Base-by-base conservation (phyloP, 495 filamentous ascomycete species). In the Lasiosphaeria ovina region DNA sequence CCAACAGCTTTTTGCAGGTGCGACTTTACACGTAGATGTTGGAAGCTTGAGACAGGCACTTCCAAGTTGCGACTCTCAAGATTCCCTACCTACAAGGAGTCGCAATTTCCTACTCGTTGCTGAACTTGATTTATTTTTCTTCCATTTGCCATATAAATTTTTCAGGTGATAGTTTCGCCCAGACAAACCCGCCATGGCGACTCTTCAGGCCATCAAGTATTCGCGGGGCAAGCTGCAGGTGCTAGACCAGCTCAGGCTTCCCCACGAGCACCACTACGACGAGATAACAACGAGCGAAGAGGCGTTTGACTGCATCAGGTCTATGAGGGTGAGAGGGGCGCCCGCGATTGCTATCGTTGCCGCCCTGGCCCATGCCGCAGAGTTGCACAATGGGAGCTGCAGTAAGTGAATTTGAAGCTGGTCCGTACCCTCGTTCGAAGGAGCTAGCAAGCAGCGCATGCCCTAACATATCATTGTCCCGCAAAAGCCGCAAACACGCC, bases 301-400 rank as follows among this genome's bases (percentile, higher is more conserved):
- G 76, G 94, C 89, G 14, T 98, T 92, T 82, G 83, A 92, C 72
- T 90, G 91, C 53, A 98, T 98, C 71, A 89, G 89, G 70, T 82
- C 89, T 17, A 98, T 98, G 94, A 85, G 91, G 59, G 93, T 97
- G 31, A 63, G 70, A 59, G 70, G 69, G 35, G 94, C 94, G 11
- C 94, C 94, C 17, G 94, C 95, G 45, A 98, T 98, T 68, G 94
- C 95, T 38, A 97, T 98, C 55, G 94, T 98, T 14, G 94, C 95
- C 32, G 91, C 91, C 6, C 84, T 98, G 40, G 87, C 88, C 6
- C 83, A 96, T 36, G 91, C 90, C 6, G 88, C 94, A 11, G 90
- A 92, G 65, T 68, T 92, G 31, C 76, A 83, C 56, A 76, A 79
- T 33, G 80, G 80, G 50, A 72, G 67, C 60, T 80, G 77, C 67